Percentiles rank a stretch among this genome's conserved stretches.
phyloP scores from a whole-genome alignment of 208 protist genomes.

The Crithidia brevicula region DNA sequence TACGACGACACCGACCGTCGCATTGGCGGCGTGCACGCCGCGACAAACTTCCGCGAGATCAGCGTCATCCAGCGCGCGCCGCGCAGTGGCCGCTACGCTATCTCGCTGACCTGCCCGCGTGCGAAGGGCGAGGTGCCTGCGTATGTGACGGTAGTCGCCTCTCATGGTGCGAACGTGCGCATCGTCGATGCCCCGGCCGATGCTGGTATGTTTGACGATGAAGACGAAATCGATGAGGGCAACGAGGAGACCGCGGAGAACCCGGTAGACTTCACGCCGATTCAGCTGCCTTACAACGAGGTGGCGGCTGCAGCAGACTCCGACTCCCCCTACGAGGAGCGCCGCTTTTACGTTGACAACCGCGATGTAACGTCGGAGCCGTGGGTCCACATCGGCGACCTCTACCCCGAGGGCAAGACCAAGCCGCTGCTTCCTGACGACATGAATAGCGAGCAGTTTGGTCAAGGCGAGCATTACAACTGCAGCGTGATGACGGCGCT shows the following conservation, averaged over 20 bases:
- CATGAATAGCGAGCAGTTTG: conserved; percentile 58
- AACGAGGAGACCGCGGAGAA: conserved; percentile 36
- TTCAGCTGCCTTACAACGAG: conserved; percentile 34
- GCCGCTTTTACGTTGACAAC: conserved; percentile 54
- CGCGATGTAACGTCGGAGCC: conserved; percentile 46
- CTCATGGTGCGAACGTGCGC: conserved; percentile 47
- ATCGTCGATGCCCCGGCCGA: conserved; percentile 70
- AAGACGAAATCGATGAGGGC: conserved; percentile 76
- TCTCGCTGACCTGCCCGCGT: conserved; percentile 74
- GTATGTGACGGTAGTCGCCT: conserved; percentile 50
- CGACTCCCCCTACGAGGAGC: conserved; percentile 58
- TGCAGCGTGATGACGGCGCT: conserved; percentile 65
- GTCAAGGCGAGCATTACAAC: conserved; percentile 64
- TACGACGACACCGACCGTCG: conserved; percentile 66
- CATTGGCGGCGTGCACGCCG: conserved; percentile 66
- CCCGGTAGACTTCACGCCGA: conserved; percentile 61
- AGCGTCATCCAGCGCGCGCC: conserved; percentile 63
- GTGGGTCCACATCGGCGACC: conserved; percentile 72
- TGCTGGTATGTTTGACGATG: conserved; percentile 74
- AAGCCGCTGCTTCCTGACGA: conserved; percentile 53
- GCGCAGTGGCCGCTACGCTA: conserved; percentile 63
- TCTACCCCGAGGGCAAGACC: conserved; percentile 67
- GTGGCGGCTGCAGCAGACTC: conserved; percentile 48
- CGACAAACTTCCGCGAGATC: conserved; percentile 89
- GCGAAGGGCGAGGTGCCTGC: conserved; percentile 57